Evolutionary conservation across 1,284 basidiomycete species (phyloP).

Genomic region (Trametes pubescens): DNA sequence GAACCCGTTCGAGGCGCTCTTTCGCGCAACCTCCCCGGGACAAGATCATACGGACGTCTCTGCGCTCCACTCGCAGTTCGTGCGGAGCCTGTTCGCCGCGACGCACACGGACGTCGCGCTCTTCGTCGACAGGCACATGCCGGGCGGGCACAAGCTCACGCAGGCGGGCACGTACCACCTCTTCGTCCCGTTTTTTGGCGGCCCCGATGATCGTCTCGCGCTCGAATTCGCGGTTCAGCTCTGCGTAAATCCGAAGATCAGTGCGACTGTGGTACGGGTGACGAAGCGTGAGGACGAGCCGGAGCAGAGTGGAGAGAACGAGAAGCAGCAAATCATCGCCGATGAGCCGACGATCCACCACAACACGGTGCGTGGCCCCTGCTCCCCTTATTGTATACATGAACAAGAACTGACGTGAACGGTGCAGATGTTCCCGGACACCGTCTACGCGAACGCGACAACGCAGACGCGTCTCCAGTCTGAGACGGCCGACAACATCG

Average conservation of each 20-base stretch:
- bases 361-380: slow-evolving; percentile 51
- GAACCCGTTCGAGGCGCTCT: slow-evolving; percentile 70
- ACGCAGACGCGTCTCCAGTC: slow-evolving; percentile 53
- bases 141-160: slow-evolving; percentile 43
- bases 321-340: slow-evolving; percentile 34
- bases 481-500: slow-evolving; percentile 54
- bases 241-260: slow-evolving; percentile 57
- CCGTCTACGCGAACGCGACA: slow-evolving; percentile 52
- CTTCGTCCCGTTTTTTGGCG: slow-evolving; percentile 76
- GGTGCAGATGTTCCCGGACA: slow-evolving; percentile 49
- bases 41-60: slow-evolving; percentile 42
- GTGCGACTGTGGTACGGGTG: slow-evolving; percentile 69
- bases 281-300: slow-evolving; percentile 53
- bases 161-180: slow-evolving; percentile 53
- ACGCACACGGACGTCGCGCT: slow-evolving; percentile 61
- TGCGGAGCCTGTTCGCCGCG: slow-evolving; percentile 67
- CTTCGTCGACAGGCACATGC: slow-evolving; percentile 71
- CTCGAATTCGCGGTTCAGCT: slow-evolving; percentile 69
- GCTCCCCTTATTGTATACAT: slow-evolving; percentile 40
- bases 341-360: slow-evolving; percentile 41
- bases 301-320: slow-evolving; percentile 30
- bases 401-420: slow-evolving; percentile 6
- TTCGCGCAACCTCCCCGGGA: slow-evolving; percentile 49
- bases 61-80: slow-evolving; percentile 60
- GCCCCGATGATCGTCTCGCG: slow-evolving; percentile 72